Percentiles rank a stretch among this genome's conserved stretches.
Evolutionary conservation across 2,329 filamentous ascomycete species (phyloP).

Genomic region (Chalaropsis ovoidea): DNA sequence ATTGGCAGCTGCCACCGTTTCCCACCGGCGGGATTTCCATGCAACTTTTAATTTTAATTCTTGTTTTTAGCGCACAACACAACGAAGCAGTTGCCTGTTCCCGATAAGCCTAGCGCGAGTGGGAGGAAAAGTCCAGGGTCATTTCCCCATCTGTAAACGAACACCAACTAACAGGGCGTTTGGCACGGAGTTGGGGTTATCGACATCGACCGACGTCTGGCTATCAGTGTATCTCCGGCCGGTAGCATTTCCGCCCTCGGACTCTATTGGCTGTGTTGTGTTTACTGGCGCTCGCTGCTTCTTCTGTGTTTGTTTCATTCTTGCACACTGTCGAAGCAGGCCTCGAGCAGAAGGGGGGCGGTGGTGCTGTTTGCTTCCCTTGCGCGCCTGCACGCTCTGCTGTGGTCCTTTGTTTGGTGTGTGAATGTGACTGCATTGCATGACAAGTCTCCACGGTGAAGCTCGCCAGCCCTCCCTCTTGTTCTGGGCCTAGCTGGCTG

Average conservation of each 20-base stretch:
- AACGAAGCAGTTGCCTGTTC: too few relatives aligned
- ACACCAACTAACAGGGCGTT: too few relatives aligned
- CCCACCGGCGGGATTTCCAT: too few relatives aligned
- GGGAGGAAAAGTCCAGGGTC: too few relatives aligned
- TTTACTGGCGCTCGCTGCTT: background rate
- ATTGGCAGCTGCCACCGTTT: slow-evolving; percentile 3
- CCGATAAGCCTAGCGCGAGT: too few relatives aligned
- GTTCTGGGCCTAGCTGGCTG: background rate
- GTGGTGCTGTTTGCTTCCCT: background rate
- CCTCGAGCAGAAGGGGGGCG: background rate
- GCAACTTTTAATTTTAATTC: background rate
- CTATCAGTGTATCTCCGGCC: too few relatives aligned
- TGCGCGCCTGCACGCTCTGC: background rate
- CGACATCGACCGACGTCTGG: too few relatives aligned
- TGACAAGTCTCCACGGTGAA: background rate
- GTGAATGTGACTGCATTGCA: background rate
- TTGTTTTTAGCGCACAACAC: too few relatives aligned
- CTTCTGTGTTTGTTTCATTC: background rate
- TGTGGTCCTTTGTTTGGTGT: background rate
- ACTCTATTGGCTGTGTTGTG: too few relatives aligned
- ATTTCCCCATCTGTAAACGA: too few relatives aligned
- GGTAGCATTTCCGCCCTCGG: too few relatives aligned
- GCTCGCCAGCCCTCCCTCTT: background rate
- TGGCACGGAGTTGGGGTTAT: too few relatives aligned
- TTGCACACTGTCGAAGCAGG: background rate